Conservation (phyloP, 345 rosid genomes). For the Linum tenue region DNA sequence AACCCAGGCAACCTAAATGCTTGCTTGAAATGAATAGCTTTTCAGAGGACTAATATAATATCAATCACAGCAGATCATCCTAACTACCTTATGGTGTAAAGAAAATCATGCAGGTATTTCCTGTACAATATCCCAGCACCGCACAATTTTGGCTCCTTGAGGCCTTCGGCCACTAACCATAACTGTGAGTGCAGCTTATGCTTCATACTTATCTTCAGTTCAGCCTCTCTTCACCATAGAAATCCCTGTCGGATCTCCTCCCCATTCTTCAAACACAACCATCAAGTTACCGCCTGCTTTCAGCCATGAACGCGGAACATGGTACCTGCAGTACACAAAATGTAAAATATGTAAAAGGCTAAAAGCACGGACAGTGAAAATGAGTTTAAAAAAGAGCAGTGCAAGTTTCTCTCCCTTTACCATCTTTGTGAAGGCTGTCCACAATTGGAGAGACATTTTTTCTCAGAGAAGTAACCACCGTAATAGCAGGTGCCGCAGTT, state of each 20-base stretch:
- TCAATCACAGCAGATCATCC: background rate
- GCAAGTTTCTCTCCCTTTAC: background rate
- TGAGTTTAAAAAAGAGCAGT: background rate
- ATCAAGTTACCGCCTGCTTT: background rate
- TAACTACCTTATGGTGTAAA: background rate
- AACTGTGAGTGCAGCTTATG: background rate
- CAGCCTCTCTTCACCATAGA: background rate
- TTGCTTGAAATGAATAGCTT: background rate
- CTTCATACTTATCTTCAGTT: background rate
- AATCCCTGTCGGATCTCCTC: constrained; percentile 9
- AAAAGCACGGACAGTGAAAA: background rate
- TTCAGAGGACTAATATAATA: background rate
- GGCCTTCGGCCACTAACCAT: background rate
- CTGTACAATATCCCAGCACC: background rate
- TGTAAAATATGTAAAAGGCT: background rate
- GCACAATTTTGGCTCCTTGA: background rate
- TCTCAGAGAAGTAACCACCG: background rate
- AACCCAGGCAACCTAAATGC: background rate
- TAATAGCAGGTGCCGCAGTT: constrained; percentile 1
- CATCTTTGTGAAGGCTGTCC: constrained; percentile 12
- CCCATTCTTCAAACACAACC: constrained; percentile 14
- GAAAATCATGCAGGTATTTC: background rate
- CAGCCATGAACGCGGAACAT: constrained; percentile 10
- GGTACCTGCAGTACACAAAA: background rate
- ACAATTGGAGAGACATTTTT: constrained; percentile 2